Conservation (phyloP, 352 stramenopile genomes). For the Phytophthora palmivora region DNA sequence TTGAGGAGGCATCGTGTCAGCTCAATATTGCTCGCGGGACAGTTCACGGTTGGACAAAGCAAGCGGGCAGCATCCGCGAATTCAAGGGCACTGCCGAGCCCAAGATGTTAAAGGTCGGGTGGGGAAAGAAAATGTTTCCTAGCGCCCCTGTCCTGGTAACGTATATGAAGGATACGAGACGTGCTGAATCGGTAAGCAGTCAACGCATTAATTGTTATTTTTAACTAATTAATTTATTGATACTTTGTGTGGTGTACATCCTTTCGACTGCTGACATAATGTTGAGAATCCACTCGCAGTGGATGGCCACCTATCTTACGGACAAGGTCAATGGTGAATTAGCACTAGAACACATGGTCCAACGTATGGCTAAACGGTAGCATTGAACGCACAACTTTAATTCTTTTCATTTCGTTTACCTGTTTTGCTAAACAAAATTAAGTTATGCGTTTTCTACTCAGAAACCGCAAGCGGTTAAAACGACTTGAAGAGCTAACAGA, state of each 20-base stretch:
- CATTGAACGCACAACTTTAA: neutral
- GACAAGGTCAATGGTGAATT: neutral
- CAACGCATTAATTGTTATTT: too few species aligned
- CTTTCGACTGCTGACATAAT: neutral
- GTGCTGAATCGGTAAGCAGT: neutral
- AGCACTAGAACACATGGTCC: slow-evolving; percentile 1
- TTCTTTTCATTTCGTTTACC: neutral
- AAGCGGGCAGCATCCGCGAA: neutral
- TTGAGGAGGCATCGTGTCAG: neutral
- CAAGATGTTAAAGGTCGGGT: slow-evolving; percentile 1
- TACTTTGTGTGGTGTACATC: neutral
- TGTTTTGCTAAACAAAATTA: neutral
- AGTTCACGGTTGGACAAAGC: slow-evolving; percentile 1
- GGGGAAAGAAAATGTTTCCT: slow-evolving; percentile 5
- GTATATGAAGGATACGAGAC: too few species aligned
- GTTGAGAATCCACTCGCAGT: neutral
- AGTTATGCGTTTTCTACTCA: neutral
- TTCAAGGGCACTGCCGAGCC: neutral
- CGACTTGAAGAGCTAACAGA: neutral
- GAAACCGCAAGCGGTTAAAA: slow-evolving; percentile 1
- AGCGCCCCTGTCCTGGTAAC: too few species aligned
- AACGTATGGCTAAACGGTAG: slow-evolving; percentile 3
- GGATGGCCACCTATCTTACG: neutral
- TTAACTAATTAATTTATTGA: neutral
- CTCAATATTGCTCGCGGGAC: too few species aligned